These are phyloP conservation scores for Epichloe brachyelytri DNA, from an alignment of 2,329 filamentous ascomycete genomes.

Conservation along the genomic window DNA sequence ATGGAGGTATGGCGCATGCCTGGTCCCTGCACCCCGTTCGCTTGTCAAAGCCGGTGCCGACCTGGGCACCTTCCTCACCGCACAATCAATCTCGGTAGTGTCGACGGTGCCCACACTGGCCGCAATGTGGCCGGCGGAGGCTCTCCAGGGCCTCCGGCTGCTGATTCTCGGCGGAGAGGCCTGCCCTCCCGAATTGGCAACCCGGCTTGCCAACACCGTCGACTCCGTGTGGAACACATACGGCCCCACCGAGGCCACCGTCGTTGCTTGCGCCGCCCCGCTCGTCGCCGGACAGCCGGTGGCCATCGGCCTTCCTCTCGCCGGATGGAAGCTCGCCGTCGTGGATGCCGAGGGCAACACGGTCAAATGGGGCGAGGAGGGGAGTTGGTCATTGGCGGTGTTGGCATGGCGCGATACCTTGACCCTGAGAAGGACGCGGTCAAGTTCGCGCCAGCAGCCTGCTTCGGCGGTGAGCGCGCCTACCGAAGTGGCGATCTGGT, in stretches of 20 bases:
- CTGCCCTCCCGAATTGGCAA: conserved; percentile 10
- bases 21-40: conserved; percentile 11
- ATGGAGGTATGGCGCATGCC: conserved; percentile 12
- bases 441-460: conserved; percentile 10
- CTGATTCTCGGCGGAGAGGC: conserved; percentile 14
- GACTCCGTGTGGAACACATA: conserved; percentile 13
- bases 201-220: conserved; percentile 8
- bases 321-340: conserved; percentile 12
- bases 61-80: conserved; percentile 9
- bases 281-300: conserved; percentile 9
- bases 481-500: conserved; percentile 16
- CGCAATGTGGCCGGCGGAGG: conserved; percentile 12
- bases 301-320: conserved; percentile 11
- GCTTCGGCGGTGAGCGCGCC: conserved; percentile 11
- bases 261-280: conserved; percentile 11
- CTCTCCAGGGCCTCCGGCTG: conserved; percentile 9
- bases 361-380: conserved; percentile 20
- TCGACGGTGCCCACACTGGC: conserved; percentile 13
- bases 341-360: conserved; percentile 28
- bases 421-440: conserved; percentile 10
- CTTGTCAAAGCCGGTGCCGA: conserved; percentile 12
- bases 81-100: conserved; percentile 11
- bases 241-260: conserved; percentile 14
- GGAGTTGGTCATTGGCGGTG: conserved; percentile 14
- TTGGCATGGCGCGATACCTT: conserved; percentile 12